Base-by-base conservation (phyloP, 148 eudicot genomes). In the Diospyros lotus region DNA sequence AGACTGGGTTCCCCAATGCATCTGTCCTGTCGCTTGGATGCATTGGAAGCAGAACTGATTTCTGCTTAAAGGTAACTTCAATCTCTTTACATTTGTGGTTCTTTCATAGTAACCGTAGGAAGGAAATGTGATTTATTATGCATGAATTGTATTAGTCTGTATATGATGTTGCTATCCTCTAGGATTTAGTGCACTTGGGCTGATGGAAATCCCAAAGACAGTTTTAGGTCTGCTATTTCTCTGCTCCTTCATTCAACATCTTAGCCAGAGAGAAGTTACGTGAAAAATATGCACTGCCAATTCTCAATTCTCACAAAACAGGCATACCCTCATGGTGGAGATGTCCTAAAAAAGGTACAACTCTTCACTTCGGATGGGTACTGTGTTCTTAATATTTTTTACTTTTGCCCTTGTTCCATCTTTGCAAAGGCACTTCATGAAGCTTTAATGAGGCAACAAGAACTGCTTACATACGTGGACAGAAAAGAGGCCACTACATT, bases 41-140 rank as follows among this genome's bases (percentile, higher is more conserved):
- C 93, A 69, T 79, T 93, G 48, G 98, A 93, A 84, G 89, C 97
- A 18, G 98, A 93, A 77, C 77, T 93, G 45, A 88, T 93, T 72
- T 76, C 87, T 50, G 80, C 84, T 3, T 86, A 88, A 70, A 90
- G 83, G 91, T 89, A 86, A 79, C 69, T 50, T 38, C 50, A 14
- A 1, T 15, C 63, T 40, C 9, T 41, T 8, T 12, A 1, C 18
- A 64, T 58, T 70, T 66, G 64, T 41, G 14, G 43, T 54, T 13
- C 67, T 64, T 69, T 64, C 63, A 69, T 68, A 14, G 51, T 9
- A 17, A 62, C 66, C 60, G 7, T 48, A 39, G 28, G 7, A 9
- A 0, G 45, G 43, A 3, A 2, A 67, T 43, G 42, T 28, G n/a
- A 13, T 39, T 52, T 28, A 13, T 4, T 58, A 1, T n/a, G 66